Conservation (phyloP, 2,329 filamentous ascomycete species). For the Mycogone perniciosa region DNA sequence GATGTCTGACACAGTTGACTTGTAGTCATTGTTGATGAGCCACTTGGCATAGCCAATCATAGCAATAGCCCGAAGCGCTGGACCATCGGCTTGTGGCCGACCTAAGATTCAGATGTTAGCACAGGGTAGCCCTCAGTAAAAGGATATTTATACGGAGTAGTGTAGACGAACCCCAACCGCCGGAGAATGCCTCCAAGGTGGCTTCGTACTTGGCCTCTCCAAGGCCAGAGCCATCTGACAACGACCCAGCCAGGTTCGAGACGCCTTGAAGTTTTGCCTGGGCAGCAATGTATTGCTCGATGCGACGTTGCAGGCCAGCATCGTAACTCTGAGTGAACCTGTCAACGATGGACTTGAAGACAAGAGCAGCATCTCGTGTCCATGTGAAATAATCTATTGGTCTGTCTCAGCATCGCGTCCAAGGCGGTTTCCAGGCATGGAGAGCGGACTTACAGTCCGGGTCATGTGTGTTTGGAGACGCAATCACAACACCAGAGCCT, state of each 20-base stretch:
- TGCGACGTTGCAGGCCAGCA: conserved; percentile 48
- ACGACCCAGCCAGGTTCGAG: conserved; percentile 60
- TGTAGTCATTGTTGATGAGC: conserved; percentile 60
- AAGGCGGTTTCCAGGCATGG: neutral
- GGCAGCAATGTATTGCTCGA: conserved; percentile 62
- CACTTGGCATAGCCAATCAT: conserved; percentile 67
- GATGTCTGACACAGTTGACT: conserved; percentile 46
- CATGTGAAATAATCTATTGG: conserved; percentile 69
- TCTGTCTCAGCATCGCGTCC: neutral
- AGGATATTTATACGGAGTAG: neutral
- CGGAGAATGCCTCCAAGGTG: conserved; percentile 57
- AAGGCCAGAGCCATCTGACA: conserved; percentile 48
- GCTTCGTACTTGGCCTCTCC: conserved; percentile 70
- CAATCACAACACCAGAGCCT: conserved; percentile 47
- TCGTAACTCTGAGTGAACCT: conserved; percentile 56
- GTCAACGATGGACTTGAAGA: conserved; percentile 63
- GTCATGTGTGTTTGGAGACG: conserved; percentile 46
- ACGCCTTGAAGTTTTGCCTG: conserved; percentile 62
- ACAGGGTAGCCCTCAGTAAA: neutral
- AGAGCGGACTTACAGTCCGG: conserved; percentile 47
- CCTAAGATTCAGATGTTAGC: conserved; percentile 28
- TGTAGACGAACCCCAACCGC: conserved; percentile 51
- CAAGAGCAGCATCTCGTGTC: conserved; percentile 68
- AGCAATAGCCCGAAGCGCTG: conserved; percentile 67
- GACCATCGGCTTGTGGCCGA: conserved; percentile 73